Conservation (phyloP, 805 yeast species). For the Torulaspora gathmanii region DNA sequence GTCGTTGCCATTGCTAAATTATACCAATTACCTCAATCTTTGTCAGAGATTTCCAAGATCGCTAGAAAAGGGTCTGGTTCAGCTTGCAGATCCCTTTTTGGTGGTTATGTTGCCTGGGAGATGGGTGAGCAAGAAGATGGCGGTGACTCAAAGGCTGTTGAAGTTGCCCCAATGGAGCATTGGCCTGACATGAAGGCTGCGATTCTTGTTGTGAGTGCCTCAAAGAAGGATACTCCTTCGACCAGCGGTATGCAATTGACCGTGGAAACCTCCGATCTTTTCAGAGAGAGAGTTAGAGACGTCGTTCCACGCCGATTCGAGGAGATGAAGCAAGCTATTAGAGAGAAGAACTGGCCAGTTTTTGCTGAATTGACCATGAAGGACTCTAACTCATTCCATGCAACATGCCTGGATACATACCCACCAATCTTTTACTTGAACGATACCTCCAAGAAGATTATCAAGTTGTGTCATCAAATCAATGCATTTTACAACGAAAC, state of each 20-base stretch:
- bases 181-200: conserved; percentile 95
- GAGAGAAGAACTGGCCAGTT: conserved; percentile 62
- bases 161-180: conserved; percentile 74
- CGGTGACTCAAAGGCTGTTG: conserved; percentile 90
- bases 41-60: conserved; percentile 81
- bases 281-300: conserved; percentile 66
- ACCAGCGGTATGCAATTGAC: conserved; percentile 97
- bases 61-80: conserved; percentile 99
- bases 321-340: conserved; percentile 75
- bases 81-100: conserved; percentile 94
- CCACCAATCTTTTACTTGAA: conserved; percentile 95
- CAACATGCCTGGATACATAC: conserved; percentile 90
- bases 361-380: conserved; percentile 93
- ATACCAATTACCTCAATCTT: conserved; percentile 77
- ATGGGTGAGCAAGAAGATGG: conserved; percentile 80
- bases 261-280: conserved; percentile 81
- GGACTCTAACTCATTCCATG: conserved; percentile 96
- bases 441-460: conserved; percentile 81
- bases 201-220: conserved; percentile 86
- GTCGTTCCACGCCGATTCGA: conserved; percentile 86
- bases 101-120: conserved; percentile 99
- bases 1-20: conserved; percentile 83
- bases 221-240: conserved; percentile 89
- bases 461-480: conserved; percentile 71
- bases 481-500: conserved; percentile 53